phyloP scores from a whole-genome alignment of 148 eudicot species.

The Rhododendron molle region DNA sequence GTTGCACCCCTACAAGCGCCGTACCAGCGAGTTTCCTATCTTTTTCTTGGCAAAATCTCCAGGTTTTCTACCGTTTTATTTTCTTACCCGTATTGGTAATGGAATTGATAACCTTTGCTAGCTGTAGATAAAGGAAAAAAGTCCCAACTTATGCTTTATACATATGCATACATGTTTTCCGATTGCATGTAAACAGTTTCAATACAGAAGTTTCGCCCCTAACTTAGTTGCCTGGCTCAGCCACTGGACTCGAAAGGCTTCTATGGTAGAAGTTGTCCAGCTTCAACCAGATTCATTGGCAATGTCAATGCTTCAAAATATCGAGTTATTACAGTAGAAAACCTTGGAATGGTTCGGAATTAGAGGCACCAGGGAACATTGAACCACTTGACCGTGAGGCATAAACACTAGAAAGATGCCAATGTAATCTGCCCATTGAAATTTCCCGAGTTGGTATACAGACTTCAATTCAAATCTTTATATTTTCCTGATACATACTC shows the following conservation, averaged over 20 bases:
- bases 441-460: background rate
- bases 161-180: background rate
- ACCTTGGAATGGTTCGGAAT: background rate
- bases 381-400: background rate
- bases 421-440: conserved; percentile 22
- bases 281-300: background rate
- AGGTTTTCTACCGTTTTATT: background rate
- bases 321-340: background rate
- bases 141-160: background rate
- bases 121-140: background rate
- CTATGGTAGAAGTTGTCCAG: background rate
- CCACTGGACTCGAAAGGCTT: background rate
- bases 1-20: too few relatives aligned
- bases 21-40: background rate
- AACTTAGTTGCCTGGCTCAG: background rate
- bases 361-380: background rate
- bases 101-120: background rate
- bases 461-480: background rate
- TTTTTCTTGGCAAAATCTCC: background rate
- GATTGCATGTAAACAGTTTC: background rate
- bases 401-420: background rate
- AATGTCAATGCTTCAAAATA: background rate
- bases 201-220: background rate
- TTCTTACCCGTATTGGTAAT: background rate
- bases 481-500: background rate